Evolutionary conservation across 768 basidiomycete species (phyloP).

Genomic region (Tylopilus subfusipes): DNA sequence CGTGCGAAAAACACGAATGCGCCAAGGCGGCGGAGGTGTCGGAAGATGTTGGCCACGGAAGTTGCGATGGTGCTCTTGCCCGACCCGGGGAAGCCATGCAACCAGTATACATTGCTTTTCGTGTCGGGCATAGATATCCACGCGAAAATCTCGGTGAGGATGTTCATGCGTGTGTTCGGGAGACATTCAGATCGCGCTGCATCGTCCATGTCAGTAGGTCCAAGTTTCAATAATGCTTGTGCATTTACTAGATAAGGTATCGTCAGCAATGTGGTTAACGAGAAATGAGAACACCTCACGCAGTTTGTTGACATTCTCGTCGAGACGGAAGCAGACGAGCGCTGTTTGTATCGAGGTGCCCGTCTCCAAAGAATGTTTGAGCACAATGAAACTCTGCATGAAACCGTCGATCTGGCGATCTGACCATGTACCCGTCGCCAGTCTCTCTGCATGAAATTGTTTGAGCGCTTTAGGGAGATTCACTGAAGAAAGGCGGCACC

Average conservation of each 20-base stretch:
- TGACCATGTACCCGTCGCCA: constrained; percentile 17
- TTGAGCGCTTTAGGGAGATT: constrained; percentile 5
- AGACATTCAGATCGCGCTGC: constrained; percentile 25
- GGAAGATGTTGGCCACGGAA: constrained; percentile 33
- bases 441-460: constrained; percentile 8
- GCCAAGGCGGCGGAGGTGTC: constrained; percentile 33
- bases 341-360: constrained; percentile 24
- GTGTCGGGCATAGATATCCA: constrained; percentile 23
- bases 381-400: constrained; percentile 17
- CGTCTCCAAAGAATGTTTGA: constrained; percentile 27
- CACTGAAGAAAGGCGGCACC: constrained; percentile 14
- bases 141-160: constrained; percentile 24
- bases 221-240: constrained; percentile 25
- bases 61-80: constrained; percentile 38
- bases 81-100: constrained; percentile 34
- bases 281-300: constrained; percentile 13
- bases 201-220: constrained; percentile 30
- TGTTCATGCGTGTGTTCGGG: constrained; percentile 31
- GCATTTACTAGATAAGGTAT: constrained; percentile 7
- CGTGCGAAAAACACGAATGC: constrained; percentile 36
- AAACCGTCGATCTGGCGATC: constrained; percentile 22
- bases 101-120: constrained; percentile 29
- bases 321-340: constrained; percentile 29
- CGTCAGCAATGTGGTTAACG: neutral
- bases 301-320: constrained; percentile 25